These are phyloP conservation scores for Phytophthora macrochlamydospora DNA, from an alignment of 352 stramenopile species.

Conservation along the genomic window DNA sequence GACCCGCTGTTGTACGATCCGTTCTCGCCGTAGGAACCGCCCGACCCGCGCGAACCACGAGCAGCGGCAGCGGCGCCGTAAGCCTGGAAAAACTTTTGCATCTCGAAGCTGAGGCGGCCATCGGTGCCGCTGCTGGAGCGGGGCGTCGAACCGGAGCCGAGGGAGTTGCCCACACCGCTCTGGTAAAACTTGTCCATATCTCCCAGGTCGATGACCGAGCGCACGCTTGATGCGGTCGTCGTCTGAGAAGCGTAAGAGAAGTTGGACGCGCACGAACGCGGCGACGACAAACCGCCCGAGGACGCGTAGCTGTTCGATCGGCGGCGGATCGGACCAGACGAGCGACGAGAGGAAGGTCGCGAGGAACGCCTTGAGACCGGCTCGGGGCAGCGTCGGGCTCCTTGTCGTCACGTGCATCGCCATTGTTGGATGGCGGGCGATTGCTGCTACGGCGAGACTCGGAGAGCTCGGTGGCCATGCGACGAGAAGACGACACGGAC, in stretches of 20 bases:
- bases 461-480: constrained; percentile 19
- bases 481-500: constrained; percentile 53
- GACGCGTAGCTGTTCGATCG: constrained; percentile 76
- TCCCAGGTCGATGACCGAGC: constrained; percentile 73
- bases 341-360: constrained; percentile 23
- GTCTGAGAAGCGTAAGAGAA: constrained; percentile 78
- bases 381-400: constrained; percentile 22
- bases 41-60: constrained; percentile 28
- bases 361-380: constrained; percentile 16
- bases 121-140: constrained; percentile 43
- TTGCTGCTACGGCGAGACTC: constrained; percentile 31
- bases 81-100: constrained; percentile 76
- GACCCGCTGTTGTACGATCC: constrained; percentile 50
- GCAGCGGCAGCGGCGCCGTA: constrained; percentile 46
- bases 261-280: constrained; percentile 74
- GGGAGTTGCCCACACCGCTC: constrained; percentile 32
- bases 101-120: constrained; percentile 61
- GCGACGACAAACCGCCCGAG: constrained; percentile 55
- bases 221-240: constrained; percentile 67
- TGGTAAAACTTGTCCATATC: constrained; percentile 86
- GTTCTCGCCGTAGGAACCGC: constrained; percentile 42
- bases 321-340: constrained; percentile 30
- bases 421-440: constrained; percentile 13
- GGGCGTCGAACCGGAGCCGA: constrained; percentile 34
- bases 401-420: constrained; percentile 7